Evolutionary conservation across 352 stramenopile species (phyloP).

Genomic region (Globisporangium radiosum): DNA sequence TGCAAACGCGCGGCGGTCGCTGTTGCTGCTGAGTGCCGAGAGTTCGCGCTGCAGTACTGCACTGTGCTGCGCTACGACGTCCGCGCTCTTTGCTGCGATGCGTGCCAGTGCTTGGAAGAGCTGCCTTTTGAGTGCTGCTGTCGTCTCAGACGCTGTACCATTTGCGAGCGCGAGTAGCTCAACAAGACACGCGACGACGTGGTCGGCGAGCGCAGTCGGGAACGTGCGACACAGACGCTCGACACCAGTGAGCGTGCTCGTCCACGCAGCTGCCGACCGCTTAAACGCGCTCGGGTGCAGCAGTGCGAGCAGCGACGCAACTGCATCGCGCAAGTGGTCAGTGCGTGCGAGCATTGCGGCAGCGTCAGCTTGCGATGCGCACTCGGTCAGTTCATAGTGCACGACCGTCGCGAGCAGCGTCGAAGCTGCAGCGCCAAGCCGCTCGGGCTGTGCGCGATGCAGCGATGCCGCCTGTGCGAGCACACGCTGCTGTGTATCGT

Average conservation of each 20-base stretch:
- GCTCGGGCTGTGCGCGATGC: constrained; percentile 15
- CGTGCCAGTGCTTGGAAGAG: neutral
- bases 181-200: neutral
- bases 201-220: neutral
- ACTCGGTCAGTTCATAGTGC: neutral
- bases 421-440: constrained; percentile 23
- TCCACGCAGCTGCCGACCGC: neutral
- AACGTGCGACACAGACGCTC: neutral
- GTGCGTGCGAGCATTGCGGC: neutral
- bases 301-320: constrained; percentile 22
- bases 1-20: neutral
- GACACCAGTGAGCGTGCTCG: neutral
- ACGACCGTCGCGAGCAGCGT: neutral
- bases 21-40: neutral
- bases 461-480: neutral
- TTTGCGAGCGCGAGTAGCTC: neutral
- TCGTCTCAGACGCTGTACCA: neutral
- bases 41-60: neutral
- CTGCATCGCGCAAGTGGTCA: neutral
- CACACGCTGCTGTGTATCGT: neutral
- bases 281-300: constrained; percentile 20
- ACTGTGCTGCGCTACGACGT: neutral
- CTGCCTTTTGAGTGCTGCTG: neutral
- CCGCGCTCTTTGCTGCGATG: neutral
- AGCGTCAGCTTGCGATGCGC: neutral